Conservation (phyloP, 805 yeast genomes). For the Blastobotrys attinorum region DNA sequence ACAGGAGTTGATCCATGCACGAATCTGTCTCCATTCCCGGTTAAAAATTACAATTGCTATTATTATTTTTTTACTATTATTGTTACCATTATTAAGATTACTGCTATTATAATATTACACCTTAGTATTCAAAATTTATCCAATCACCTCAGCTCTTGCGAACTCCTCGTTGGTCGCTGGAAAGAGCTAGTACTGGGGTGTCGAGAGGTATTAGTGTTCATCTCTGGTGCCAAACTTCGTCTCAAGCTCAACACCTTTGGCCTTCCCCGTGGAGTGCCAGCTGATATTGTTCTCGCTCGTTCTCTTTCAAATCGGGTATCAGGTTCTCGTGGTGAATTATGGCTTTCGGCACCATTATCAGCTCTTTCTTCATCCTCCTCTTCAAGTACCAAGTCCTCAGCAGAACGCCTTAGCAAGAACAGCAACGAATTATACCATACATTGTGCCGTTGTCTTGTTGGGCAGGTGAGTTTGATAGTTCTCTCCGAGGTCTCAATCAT, state of each 20-base stretch:
- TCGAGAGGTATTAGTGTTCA: constrained; percentile 12
- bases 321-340: too few relatives aligned
- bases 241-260: constrained; percentile 16
- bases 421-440: constrained; percentile 83
- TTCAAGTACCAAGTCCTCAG: constrained; percentile 18
- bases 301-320: constrained; percentile 13
- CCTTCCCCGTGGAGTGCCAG: constrained; percentile 6
- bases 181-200: constrained; percentile 1
- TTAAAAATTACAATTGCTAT: too few relatives aligned
- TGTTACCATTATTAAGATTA: too few relatives aligned
- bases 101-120: too few relatives aligned
- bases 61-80: too few relatives aligned
- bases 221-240: constrained; percentile 21
- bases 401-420: constrained; percentile 48
- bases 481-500: constrained; percentile 62
- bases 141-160: too few relatives aligned
- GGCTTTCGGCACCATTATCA: too few relatives aligned
- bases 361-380: constrained; percentile 18
- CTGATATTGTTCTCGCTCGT: constrained; percentile 9
- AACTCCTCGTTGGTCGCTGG: not conserved
- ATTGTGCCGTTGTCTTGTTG: constrained; percentile 79
- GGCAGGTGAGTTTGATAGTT: constrained; percentile 73
- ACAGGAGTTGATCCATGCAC: too few relatives aligned
- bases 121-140: too few relatives aligned
- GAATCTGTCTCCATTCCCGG: too few relatives aligned